Evolutionary conservation across 495 filamentous ascomycete species (phyloP).

Genomic region (Talaromyces borbonicus): DNA sequence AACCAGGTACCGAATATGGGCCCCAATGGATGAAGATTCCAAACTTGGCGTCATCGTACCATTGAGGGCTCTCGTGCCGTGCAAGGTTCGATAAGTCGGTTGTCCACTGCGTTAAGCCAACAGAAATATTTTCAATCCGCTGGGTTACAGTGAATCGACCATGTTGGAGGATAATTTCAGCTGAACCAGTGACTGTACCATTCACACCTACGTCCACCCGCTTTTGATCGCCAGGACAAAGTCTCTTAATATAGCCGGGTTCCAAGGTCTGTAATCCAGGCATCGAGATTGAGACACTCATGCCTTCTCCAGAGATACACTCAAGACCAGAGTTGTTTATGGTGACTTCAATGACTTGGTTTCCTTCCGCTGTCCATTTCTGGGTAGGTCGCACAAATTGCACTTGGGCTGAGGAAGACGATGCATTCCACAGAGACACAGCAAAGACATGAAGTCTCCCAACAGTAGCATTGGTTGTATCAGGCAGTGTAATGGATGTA

Average conservation of each 20-base stretch:
- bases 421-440: conserved; percentile 11
- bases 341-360: conserved; percentile 41
- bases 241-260: conserved; percentile 32
- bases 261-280: conserved; percentile 27
- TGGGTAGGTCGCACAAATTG: conserved; percentile 45
- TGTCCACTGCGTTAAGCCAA: neutral
- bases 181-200: neutral
- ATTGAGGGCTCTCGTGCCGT: conserved; percentile 39
- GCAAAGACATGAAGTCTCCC: conserved; percentile 18
- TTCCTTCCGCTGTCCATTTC: conserved; percentile 33
- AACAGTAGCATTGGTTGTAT: neutral
- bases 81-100: conserved; percentile 18
- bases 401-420: conserved; percentile 13
- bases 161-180: neutral
- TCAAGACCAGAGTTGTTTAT: conserved; percentile 41
- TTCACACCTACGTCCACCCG: conserved; percentile 37
- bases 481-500: neutral
- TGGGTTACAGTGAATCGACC: neutral
- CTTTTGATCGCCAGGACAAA: conserved; percentile 44
- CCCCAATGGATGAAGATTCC: conserved; percentile 53
- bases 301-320: conserved; percentile 27
- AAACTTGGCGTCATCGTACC: conserved; percentile 45
- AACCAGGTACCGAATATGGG: conserved; percentile 42
- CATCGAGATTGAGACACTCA: conserved; percentile 26
- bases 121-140: neutral